Percentiles rank a stretch among this genome's conserved stretches.
phyloP scores from a whole-genome alignment of 2,329 filamentous ascomycete genomes.

The Clarireedia sp. region DNA sequence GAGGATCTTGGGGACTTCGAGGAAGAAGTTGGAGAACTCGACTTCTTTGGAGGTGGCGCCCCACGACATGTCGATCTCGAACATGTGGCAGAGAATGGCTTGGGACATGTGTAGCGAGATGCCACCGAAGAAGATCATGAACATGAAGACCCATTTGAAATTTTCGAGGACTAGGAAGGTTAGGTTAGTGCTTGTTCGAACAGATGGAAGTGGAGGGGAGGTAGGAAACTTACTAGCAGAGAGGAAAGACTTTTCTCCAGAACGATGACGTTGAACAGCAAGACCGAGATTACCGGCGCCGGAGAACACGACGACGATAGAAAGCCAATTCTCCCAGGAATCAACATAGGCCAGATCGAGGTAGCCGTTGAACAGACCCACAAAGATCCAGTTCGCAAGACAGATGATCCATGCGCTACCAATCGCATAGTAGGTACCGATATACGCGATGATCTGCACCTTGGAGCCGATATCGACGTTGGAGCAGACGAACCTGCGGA shows the following conservation, averaged over 20 bases:
- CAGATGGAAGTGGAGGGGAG: background rate
- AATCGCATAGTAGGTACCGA: conserved; percentile 55
- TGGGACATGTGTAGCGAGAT: conserved; percentile 71
- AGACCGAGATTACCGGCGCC: conserved; percentile 39
- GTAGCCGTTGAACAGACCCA: conserved; percentile 62
- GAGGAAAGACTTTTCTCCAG: conserved; percentile 43
- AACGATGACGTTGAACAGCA: conserved; percentile 55
- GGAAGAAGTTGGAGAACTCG: conserved; percentile 34
- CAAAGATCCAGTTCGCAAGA: conserved; percentile 59
- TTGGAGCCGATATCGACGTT: conserved; percentile 58
- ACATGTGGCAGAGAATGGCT: conserved; percentile 71
- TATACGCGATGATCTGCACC: conserved; percentile 62
- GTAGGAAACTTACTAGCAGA: conserved; percentile 31
- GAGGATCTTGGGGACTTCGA: conserved; percentile 3
- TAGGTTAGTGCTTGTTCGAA: background rate
- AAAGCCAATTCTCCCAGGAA: conserved; percentile 55
- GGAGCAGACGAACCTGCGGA: conserved; percentile 50
- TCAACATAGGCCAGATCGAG: conserved; percentile 60
- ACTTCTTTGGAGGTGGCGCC: conserved; percentile 74
- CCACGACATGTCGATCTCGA: conserved; percentile 78
- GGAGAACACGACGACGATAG: conserved; percentile 59
- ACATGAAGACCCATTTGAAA: conserved; percentile 8
- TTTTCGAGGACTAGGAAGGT: conserved; percentile 4
- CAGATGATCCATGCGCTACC: conserved; percentile 59
- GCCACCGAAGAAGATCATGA: conserved; percentile 65